phyloP scores from a whole-genome alignment of 2,329 filamentous ascomycete species.

The Ophiostoma piceae region DNA sequence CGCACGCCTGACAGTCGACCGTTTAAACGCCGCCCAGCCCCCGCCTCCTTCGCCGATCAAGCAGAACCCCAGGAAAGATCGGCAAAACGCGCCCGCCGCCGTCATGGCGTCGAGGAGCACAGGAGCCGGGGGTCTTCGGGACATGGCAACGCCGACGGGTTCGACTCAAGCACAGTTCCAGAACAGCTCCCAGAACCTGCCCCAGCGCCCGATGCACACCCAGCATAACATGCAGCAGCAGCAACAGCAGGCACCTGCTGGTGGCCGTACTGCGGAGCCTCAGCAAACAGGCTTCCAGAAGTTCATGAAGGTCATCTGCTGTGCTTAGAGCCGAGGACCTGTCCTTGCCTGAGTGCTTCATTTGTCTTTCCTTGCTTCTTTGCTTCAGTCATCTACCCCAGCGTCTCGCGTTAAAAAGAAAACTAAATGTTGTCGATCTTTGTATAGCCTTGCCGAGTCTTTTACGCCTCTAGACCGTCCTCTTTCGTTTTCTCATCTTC shows the following conservation, averaged over 20 bases:
- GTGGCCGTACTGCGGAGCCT: conserved; percentile 57
- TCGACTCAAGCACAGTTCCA: conserved; percentile 96
- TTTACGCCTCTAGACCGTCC: conserved; percentile 3
- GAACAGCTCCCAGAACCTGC: conserved; percentile 85
- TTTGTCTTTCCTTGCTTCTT: background rate
- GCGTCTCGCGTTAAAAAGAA: background rate
- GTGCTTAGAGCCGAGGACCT: conserved; percentile 50
- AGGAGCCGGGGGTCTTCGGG: conserved; percentile 65
- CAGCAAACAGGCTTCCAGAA: conserved; percentile 84
- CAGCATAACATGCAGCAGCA: conserved; percentile 55
- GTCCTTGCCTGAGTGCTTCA: conserved; percentile 9
- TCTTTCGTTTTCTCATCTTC: background rate
- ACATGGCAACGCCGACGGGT: conserved; percentile 76
- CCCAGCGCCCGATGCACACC: conserved; percentile 57
- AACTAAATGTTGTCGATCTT: background rate
- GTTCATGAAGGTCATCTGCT: conserved; percentile 88
- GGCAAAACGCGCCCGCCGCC: conserved; percentile 72
- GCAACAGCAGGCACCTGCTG: conserved; percentile 38
- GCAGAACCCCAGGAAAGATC: conserved; percentile 66
- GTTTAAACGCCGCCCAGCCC: conserved; percentile 92
- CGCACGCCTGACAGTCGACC: conserved; percentile 67
- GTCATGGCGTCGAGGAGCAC: conserved; percentile 71
- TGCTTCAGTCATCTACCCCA: background rate
- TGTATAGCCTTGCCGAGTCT: conserved; percentile 5
- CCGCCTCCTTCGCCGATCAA: conserved; percentile 81